phyloP scores from a whole-genome alignment of 2,329 filamentous ascomycete species.

The Sclerotinia spermophila region DNA sequence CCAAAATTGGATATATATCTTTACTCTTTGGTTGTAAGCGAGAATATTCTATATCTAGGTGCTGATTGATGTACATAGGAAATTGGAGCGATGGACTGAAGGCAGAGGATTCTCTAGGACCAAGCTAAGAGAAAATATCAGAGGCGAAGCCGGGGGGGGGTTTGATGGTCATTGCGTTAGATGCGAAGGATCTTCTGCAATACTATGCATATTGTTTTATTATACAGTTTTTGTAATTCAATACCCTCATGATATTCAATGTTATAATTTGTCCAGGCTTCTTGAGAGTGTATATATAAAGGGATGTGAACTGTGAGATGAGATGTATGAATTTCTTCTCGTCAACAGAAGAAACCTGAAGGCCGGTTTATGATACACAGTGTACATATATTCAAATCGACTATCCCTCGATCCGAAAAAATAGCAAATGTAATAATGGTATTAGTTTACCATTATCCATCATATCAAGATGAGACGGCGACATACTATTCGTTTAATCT shows the following conservation, averaged over 20 bases:
- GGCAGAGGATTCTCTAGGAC: background rate
- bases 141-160: background rate
- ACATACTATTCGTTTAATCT: no score
- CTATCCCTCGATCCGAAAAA: no score
- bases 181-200: background rate
- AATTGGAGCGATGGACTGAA: background rate
- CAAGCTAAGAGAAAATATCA: background rate
- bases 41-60: background rate
- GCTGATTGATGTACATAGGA: constrained; percentile 8
- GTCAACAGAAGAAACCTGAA: no score
- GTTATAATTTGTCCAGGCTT: background rate
- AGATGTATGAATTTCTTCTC: background rate
- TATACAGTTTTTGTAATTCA: background rate
- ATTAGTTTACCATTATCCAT: no score
- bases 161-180: background rate
- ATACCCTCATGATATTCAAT: background rate
- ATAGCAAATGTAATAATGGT: no score
- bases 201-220: background rate
- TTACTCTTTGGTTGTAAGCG: background rate
- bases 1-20: background rate
- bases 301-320: background rate
- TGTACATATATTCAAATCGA: no score
- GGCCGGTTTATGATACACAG: no score
- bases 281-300: background rate
- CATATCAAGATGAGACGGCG: no score